These are phyloP conservation scores for Phytopythium sindhum DNA, from an alignment of 352 stramenopile species.

Conservation along the genomic window DNA sequence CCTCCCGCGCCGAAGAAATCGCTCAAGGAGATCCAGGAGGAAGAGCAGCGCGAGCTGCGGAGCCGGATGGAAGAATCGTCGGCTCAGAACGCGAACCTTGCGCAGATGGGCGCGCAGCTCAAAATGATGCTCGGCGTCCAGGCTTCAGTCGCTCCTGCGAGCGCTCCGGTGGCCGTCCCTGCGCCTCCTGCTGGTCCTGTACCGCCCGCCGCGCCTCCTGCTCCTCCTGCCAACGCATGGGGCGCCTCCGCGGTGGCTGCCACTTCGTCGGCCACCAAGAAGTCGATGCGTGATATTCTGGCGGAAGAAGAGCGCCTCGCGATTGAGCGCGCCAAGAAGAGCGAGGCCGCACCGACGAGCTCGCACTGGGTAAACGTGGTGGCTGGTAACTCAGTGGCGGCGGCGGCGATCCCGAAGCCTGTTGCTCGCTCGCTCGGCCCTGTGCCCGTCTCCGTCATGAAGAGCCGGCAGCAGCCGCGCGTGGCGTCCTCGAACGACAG, in stretches of 20 bases:
- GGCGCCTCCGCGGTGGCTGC: slow-evolving; percentile 29
- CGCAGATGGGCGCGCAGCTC: slow-evolving; percentile 79
- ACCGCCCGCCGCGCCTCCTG: slow-evolving; percentile 11
- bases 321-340: slow-evolving; percentile 53
- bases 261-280: slow-evolving; percentile 29
- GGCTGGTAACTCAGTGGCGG: slow-evolving; percentile 52
- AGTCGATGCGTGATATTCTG: slow-evolving; percentile 81
- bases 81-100: slow-evolving; percentile 37
- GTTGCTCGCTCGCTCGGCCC: slow-evolving; percentile 53
- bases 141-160: slow-evolving; percentile 7
- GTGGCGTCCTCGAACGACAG: slow-evolving; percentile 21
- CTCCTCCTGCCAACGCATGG: slow-evolving; percentile 41
- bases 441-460: slow-evolving; percentile 77
- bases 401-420: slow-evolving; percentile 46
- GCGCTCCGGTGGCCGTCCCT: slow-evolving; percentile 3
- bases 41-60: slow-evolving; percentile 71
- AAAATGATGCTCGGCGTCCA: slow-evolving; percentile 87
- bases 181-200: slow-evolving; percentile 9
- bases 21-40: slow-evolving; percentile 80
- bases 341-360: slow-evolving; percentile 28
- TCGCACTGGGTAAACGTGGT: slow-evolving; percentile 88
- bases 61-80: slow-evolving; percentile 42
- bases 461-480: slow-evolving; percentile 64
- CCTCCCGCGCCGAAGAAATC: slow-evolving; percentile 28
- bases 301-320: slow-evolving; percentile 79